phyloP scores from a whole-genome alignment of 1,139 yeast genomes.

The Pichia sp. region DNA sequence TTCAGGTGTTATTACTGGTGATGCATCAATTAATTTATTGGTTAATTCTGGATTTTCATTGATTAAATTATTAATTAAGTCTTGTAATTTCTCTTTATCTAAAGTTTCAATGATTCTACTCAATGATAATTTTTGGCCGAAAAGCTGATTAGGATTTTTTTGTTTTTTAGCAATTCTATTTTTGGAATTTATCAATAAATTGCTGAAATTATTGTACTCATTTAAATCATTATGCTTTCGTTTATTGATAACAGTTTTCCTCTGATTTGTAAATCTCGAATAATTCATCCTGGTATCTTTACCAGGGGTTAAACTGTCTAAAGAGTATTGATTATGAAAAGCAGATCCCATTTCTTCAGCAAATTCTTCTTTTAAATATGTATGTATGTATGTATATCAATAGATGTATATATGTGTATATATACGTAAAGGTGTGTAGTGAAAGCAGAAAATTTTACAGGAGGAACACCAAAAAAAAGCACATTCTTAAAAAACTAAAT shows the following conservation, averaged over 20 bases:
- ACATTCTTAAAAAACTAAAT: too few species aligned
- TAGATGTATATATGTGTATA: too few species aligned
- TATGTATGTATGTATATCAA: too few species aligned
- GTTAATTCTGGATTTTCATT: slow-evolving; percentile 58
- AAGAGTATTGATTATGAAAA: slow-evolving; percentile 4
- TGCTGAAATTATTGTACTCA: neutral
- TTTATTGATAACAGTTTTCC: neutral
- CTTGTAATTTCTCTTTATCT: slow-evolving; percentile 49
- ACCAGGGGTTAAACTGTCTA: slow-evolving; percentile 2
- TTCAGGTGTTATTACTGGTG: slow-evolving; percentile 55
- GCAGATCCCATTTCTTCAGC: slow-evolving; percentile 7
- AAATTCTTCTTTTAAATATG: too few species aligned
- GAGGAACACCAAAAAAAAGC: too few species aligned
- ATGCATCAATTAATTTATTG: slow-evolving; percentile 42
- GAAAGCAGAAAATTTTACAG: too few species aligned
- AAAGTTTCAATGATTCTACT: slow-evolving; percentile 61
- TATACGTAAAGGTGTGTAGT: too few species aligned
- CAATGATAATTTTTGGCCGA: slow-evolving; percentile 52
- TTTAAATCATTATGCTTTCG: neutral
- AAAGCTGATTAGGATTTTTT: slow-evolving; percentile 35
- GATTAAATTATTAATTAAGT: slow-evolving; percentile 47
- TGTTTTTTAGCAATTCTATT: slow-evolving; percentile 15
- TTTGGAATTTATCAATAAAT: neutral
- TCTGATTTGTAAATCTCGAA: slow-evolving; percentile 2
- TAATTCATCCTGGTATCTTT: slow-evolving; percentile 2